phyloP scores from a whole-genome alignment of 176 grass and related monocot species.

The Avena sativa region DNA sequence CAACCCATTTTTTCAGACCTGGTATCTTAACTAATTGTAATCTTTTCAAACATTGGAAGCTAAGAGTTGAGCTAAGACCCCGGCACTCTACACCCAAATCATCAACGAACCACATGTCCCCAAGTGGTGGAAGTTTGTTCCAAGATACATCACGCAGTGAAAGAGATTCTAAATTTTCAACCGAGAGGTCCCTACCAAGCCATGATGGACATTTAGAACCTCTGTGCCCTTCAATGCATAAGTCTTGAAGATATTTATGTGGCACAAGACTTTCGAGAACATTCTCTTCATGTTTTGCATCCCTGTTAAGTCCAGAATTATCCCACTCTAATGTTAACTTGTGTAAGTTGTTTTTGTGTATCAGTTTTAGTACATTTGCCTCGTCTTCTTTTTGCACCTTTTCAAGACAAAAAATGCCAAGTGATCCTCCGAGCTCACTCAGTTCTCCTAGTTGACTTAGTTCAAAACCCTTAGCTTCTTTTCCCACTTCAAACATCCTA shows the following conservation, averaged over 20 bases:
- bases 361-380: not conserved
- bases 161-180: not conserved
- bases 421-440: not conserved
- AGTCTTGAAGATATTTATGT: not conserved
- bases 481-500: not conserved
- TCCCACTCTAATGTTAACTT: not conserved
- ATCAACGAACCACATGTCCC: not conserved
- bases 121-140: not conserved
- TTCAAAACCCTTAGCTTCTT: not conserved
- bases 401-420: not conserved
- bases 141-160: not conserved
- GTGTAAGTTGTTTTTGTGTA: not conserved
- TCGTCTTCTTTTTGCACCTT: not conserved
- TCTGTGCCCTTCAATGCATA: not conserved
- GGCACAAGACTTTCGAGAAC: not conserved
- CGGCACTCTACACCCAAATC: not conserved
- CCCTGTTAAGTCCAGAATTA: fast-evolving
- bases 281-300: not conserved
- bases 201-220: not conserved
- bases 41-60: not conserved
- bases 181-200: fast-evolving
- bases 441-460: not conserved
- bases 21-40: not conserved
- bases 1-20: not conserved
- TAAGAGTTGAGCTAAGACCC: not conserved